Percentiles rank a stretch among this genome's conserved stretches.
These are phyloP conservation scores for Ceratobasidium theobromae DNA, from an alignment of 1,284 basidiomycete genomes.

Conservation along the genomic window DNA sequence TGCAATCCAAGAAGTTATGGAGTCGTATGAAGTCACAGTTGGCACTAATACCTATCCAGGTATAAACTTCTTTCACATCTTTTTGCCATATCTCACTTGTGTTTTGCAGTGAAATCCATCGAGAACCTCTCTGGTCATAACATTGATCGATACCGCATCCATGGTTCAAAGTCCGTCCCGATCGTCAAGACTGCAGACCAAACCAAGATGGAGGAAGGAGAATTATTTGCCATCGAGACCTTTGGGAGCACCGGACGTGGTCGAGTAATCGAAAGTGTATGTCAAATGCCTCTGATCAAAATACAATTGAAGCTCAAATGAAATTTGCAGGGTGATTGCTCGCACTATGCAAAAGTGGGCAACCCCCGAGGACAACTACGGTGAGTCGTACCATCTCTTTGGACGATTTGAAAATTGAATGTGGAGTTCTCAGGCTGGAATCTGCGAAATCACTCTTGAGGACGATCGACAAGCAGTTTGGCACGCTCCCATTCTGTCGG, in stretches of 20 bases:
- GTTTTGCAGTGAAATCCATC: constrained; percentile 80
- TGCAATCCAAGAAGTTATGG: constrained; percentile 97
- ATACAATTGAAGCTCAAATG: neutral
- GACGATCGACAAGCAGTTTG: constrained; percentile 92
- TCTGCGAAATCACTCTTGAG: constrained; percentile 85
- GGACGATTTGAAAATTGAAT: constrained; percentile 15
- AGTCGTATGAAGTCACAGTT: constrained; percentile 92
- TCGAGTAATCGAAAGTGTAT: constrained; percentile 80
- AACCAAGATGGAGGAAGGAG: constrained; percentile 99
- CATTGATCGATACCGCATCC: constrained; percentile 87
- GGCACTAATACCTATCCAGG: constrained; percentile 83
- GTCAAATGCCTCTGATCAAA: constrained; percentile 41
- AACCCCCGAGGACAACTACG: constrained; percentile 71
- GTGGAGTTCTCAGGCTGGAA: constrained; percentile 58
- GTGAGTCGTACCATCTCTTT: constrained; percentile 47
- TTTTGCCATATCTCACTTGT: neutral
- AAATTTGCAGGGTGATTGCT: constrained; percentile 82
- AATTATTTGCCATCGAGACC: constrained; percentile 99
- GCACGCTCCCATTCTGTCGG: constrained; percentile 93
- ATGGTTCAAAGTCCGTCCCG: constrained; percentile 85
- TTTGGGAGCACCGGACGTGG: constrained; percentile 98
- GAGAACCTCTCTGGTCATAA: constrained; percentile 90
- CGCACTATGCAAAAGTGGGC: constrained; percentile 82
- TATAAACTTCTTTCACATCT: constrained; percentile 44
- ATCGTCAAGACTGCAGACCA: constrained; percentile 87